A percentile compares a stretch with the other conserved stretches of the same genome.
Evolutionary conservation across 1,284 basidiomycete genomes (phyloP).

Genomic region (Porphyrellus sp.): DNA sequence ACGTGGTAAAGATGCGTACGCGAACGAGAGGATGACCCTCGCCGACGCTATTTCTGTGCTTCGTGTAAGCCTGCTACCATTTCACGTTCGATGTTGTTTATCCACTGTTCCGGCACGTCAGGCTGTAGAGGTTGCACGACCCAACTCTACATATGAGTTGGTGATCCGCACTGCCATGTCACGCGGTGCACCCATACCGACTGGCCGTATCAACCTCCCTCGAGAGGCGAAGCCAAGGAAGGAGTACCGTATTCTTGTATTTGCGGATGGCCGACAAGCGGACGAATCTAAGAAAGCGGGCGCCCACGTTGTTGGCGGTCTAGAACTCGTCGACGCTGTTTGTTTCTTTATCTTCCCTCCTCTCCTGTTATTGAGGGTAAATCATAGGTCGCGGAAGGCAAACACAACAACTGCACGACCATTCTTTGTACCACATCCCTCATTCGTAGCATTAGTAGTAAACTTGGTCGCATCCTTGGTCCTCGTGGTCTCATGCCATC

Average conservation of each 20-base stretch:
- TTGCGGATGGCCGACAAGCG: conserved; percentile 76
- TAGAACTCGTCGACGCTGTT: conserved; percentile 79
- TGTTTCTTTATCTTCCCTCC: conserved; percentile 30
- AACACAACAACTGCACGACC: conserved; percentile 66
- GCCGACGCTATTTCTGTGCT: conserved; percentile 63
- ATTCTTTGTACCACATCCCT: conserved; percentile 83
- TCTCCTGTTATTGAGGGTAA: conserved; percentile 7
- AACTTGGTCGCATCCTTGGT: conserved; percentile 86
- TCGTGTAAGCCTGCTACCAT: conserved; percentile 48
- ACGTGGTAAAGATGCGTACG: conserved; percentile 45
- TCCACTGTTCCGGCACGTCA: conserved; percentile 30
- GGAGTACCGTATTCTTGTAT: conserved; percentile 80
- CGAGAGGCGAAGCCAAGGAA: conserved; percentile 70
- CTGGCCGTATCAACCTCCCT: conserved; percentile 71
- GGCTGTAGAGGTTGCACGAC: conserved; percentile 78
- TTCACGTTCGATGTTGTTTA: conserved; percentile 4
- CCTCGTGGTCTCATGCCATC: conserved; percentile 96
- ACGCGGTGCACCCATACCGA: conserved; percentile 73
- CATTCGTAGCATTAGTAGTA: conserved; percentile 74
- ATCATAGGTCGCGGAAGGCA: conserved; percentile 61
- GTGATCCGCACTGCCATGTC: conserved; percentile 75
- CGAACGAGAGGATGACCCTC: conserved; percentile 60
- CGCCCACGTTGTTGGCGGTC: conserved; percentile 82
- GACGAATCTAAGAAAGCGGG: conserved; percentile 80
- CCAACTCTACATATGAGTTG: conserved; percentile 75